phyloP scores from a whole-genome alignment of 768 basidiomycete genomes.

The Amanita exitialis region DNA sequence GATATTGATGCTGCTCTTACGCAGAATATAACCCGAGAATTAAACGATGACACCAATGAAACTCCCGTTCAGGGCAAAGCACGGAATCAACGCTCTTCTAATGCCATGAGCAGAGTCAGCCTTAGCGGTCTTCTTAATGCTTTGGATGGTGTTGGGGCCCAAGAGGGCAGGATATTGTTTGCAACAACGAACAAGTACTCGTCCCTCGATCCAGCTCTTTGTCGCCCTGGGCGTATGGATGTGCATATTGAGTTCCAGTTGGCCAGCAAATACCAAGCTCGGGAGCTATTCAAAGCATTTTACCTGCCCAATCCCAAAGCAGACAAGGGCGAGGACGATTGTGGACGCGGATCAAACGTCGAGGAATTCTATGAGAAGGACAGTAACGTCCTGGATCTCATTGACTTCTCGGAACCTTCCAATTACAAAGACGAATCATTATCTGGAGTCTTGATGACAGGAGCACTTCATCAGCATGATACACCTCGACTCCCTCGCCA shows the following conservation, averaged over 20 bases:
- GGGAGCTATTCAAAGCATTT: too few relatives aligned
- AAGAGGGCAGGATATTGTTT: conserved; percentile 75
- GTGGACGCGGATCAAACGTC: too few relatives aligned
- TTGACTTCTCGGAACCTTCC: too few relatives aligned
- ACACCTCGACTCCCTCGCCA: too few relatives aligned
- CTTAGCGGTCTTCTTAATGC: conserved; percentile 71
- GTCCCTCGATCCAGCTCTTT: conserved; percentile 63
- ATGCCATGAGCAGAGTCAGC: conserved; percentile 31
- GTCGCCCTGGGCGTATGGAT: conserved; percentile 75
- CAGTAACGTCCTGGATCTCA: too few relatives aligned
- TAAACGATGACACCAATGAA: conserved; percentile 10
- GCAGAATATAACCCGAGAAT: conserved; percentile 30
- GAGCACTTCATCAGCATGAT: too few relatives aligned
- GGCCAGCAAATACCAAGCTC: conserved; percentile 20
- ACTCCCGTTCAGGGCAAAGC: conserved; percentile 1
- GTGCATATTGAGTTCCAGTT: conserved; percentile 67
- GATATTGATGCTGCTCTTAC: conserved; percentile 76
- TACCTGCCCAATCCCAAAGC: too few relatives aligned
- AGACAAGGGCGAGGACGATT: too few relatives aligned
- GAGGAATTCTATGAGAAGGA: too few relatives aligned
- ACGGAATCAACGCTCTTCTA: conserved; percentile 8
- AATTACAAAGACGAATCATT: too few relatives aligned
- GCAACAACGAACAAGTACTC: conserved; percentile 72
- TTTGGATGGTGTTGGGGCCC: conserved; percentile 71
- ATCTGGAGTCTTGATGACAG: too few relatives aligned